Percentiles rank a stretch among this genome's conserved stretches.
Evolutionary conservation across 257 asterid species (phyloP).

Genomic region (Jasminum sambac): DNA sequence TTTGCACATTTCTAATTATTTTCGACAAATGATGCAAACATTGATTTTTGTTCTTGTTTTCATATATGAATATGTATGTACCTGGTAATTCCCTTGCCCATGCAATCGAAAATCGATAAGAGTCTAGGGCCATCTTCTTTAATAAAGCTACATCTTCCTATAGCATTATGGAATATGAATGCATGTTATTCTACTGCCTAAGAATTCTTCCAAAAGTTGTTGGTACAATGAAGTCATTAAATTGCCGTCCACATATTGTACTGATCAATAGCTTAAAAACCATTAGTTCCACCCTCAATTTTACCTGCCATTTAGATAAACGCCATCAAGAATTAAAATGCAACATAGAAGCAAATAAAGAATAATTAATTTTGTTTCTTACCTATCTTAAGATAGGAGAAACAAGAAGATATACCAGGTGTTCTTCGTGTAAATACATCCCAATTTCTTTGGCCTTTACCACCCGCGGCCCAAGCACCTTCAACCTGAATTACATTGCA

Average conservation of each 20-base stretch:
- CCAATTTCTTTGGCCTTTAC: slow-evolving; percentile 44
- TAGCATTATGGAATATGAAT: neutral
- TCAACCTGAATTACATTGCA: slow-evolving; percentile 15
- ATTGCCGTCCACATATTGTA: slow-evolving; percentile 34
- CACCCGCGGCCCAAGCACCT: slow-evolving; percentile 37
- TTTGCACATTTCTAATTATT: no score
- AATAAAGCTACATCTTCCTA: slow-evolving; percentile 33
- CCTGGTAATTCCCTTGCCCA: slow-evolving; percentile 36
- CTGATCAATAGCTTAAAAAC: slow-evolving; percentile 41
- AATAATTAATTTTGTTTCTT: no score
- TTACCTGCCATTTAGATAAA: slow-evolving; percentile 20
- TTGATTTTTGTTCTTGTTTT: no score
- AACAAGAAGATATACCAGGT: slow-evolving; percentile 22
- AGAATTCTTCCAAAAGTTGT: no score
- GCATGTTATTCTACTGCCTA: no score
- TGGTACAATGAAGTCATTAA: no score
- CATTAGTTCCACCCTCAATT: slow-evolving; percentile 33
- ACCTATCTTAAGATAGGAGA: neutral
- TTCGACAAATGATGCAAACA: no score
- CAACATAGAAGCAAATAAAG: no score
- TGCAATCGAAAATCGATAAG: slow-evolving; percentile 30
- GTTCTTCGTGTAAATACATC: slow-evolving; percentile 32
- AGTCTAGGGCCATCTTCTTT: slow-evolving; percentile 23
- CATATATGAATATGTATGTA: neutral
- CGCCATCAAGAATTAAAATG: neutral